Conservation (phyloP, 2,329 filamentous ascomycete species). For the Tolypocladium nubicola region DNA sequence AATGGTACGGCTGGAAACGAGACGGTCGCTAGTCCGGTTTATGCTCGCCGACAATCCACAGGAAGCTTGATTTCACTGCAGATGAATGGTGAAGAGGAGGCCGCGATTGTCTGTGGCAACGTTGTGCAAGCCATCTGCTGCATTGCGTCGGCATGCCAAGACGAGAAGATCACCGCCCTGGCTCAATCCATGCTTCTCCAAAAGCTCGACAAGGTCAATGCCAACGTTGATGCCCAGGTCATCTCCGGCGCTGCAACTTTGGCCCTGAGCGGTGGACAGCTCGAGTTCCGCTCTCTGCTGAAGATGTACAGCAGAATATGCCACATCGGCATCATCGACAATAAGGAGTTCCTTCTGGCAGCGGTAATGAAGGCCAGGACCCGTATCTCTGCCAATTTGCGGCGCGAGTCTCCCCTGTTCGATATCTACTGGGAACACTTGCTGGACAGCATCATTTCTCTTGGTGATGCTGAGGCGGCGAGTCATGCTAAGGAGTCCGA, state of each 20-base stretch:
- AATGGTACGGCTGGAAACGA: slow-evolving; percentile 32
- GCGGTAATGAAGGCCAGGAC: slow-evolving; percentile 73
- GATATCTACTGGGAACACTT: slow-evolving; percentile 76
- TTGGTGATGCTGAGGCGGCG: slow-evolving; percentile 72
- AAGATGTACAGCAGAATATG: slow-evolving; percentile 72
- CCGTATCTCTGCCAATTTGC: slow-evolving; percentile 62
- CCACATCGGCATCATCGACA: slow-evolving; percentile 60
- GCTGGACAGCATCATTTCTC: slow-evolving; percentile 78
- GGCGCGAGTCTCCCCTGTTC: slow-evolving; percentile 62
- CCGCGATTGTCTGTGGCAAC: slow-evolving; percentile 65
- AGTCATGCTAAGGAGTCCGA: slow-evolving; percentile 67
- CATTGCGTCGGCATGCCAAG: slow-evolving; percentile 71
- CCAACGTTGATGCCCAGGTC: slow-evolving; percentile 72
- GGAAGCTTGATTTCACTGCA: slow-evolving; percentile 74
- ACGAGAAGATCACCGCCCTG: slow-evolving; percentile 86
- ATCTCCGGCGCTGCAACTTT: slow-evolving; percentile 72
- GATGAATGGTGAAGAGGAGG: slow-evolving; percentile 67
- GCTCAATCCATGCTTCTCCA: slow-evolving; percentile 95
- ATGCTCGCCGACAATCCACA: slow-evolving; percentile 45
- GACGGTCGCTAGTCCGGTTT: slow-evolving; percentile 30
- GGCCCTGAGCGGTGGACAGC: slow-evolving; percentile 63
- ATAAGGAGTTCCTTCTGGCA: slow-evolving; percentile 55
- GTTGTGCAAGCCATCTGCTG: slow-evolving; percentile 92
- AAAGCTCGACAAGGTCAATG: slow-evolving; percentile 79
- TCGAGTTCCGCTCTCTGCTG: slow-evolving; percentile 77